Evolutionary conservation across 1,284 basidiomycete genomes (phyloP).

Genomic region (Fomitopsis pinicola): DNA sequence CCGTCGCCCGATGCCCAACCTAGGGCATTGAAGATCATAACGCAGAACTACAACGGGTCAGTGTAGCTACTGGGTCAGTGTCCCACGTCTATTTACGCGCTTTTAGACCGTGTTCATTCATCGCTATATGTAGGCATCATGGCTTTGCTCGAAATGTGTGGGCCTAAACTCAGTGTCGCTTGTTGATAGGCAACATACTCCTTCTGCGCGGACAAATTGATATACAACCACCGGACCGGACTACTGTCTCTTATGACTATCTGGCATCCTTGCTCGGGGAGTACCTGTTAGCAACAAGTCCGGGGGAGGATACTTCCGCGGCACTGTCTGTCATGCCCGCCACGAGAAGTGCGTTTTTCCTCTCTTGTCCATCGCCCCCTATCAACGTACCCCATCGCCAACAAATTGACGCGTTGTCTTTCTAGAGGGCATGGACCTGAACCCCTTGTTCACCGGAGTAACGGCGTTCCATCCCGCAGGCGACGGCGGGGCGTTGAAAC

Average conservation of each 20-base stretch:
- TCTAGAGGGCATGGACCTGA: constrained; percentile 80
- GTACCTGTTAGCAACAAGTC: constrained; percentile 62
- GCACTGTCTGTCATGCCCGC: constrained; percentile 80
- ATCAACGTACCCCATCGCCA: not conserved
- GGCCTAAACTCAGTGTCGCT: constrained; percentile 9
- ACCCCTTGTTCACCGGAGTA: constrained; percentile 71
- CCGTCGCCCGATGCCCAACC: constrained; percentile 29
- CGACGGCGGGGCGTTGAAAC: constrained; percentile 67
- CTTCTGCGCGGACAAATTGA: constrained; percentile 75
- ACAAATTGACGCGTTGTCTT: too few species aligned
- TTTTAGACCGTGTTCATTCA: constrained; percentile 81
- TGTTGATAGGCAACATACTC: constrained; percentile 69
- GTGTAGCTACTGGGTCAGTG: constrained; percentile 22
- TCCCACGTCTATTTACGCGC: constrained; percentile 1
- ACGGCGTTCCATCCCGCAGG: constrained; percentile 64
- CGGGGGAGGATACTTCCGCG: constrained; percentile 66
- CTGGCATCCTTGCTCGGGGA: constrained; percentile 81
- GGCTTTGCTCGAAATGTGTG: constrained; percentile 1
- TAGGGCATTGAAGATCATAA: constrained; percentile 59
- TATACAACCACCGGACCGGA: constrained; percentile 60
- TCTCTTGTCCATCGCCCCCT: not conserved
- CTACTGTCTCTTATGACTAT: constrained; percentile 78
- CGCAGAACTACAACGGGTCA: constrained; percentile 78
- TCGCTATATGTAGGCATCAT: constrained; percentile 68
- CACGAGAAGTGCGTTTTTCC: constrained; percentile 61